Evolutionary conservation across 139 green algal species (phyloP), one percentile per base, ranked within the genome.

Genomic region (Chloropicon primus): DNA sequence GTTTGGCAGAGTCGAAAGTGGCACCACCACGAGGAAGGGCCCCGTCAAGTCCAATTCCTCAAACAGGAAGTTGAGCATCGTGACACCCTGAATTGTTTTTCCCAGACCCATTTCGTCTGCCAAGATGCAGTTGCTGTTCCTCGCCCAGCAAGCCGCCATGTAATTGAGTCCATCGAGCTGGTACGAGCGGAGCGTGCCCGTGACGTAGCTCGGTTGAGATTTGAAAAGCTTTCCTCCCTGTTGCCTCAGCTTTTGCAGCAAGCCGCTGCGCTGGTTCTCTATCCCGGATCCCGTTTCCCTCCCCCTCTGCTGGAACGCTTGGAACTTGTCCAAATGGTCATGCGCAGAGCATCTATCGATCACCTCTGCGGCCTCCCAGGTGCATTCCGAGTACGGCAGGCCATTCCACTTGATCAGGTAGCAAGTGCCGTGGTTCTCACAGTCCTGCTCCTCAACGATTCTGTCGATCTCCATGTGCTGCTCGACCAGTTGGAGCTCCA

Each of bases 101-200:
- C 84, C 84, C 10, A 86, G 54, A 83, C 90, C 87, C 93, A 97
- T 97, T 84, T 98, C 94, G 80, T 98, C 94, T 0, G 94, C 94
- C 79, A 98, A 86, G 72, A 98, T 98, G 54, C 84, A 82, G 82
- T 97, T 98, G 53, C 87, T 81, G 72, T 91, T 86, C 1, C 87
- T 78, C 25, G 78, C 54, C 84, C 89, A 96, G 54, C 86, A 87
- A 77, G 79, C 27, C 24, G 79, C 83, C n/a, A 97, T 85, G 89
- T 93, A 98, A 82, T 96, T 97, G 62, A 98, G 87, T 21, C 90
- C 90, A 10, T 92, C 84, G 74, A 98, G 76, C 85, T 98, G 93
- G 82, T 98, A 97, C 84, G 96, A 90, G 1, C 92, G 87, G 82
- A 97, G 88, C 76, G 79, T 82, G n/a, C 88, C 84, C n/a, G 82